Base-by-base conservation (phyloP, 2,329 filamentous ascomycete genomes). In the Monilinia polystroma region DNA sequence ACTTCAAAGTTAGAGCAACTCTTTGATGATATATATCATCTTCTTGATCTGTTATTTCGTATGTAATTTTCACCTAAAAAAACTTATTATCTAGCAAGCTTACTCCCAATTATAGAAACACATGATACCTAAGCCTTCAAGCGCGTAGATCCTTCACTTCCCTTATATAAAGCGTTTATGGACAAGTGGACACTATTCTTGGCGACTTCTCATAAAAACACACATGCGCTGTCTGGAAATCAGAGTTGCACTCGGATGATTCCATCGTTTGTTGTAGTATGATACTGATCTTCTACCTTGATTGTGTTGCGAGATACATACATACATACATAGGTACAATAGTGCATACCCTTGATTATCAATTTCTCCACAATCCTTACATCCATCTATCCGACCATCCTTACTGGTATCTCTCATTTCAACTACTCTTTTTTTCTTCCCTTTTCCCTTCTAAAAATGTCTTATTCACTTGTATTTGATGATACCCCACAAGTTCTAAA, bases 371-470 rank as follows among this genome's bases (percentile, higher is more conserved):
- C 47, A 38, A 51, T 51, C 45, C 45, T 38, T 49, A 32, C 16
- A 59, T 14, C 29, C 26, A 23, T 20, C 18, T 12, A 35, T 35
- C 32, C 32, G 7, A 5, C 2, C 32, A 35, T 35, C 32, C 32
- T 35, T 35, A 35, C 32, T 35, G 32, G 32, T 8, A 8, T 35
- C 16, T 18, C 2, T 47, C 23, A 23, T 35, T 35, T 7, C 32
- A 35, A 35, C 32, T 6, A 14, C 45, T 35, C 29, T 23, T 23
- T 38, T 32, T 26, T 16, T 53, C 26, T 23, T 60, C 35, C 26
- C 8, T 35, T 60, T 35, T 14, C 20, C 23, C 23, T 62, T 66
- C 64, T 66, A 66, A 55, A 66, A 66, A 66, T 66, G 55, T 62
- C 35, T 41, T 26, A 59, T 45, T 53, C 45, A 26, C 53, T 53